Base-by-base conservation (phyloP, 2,329 filamentous ascomycete species). In the Bipolaris bicolor region DNA sequence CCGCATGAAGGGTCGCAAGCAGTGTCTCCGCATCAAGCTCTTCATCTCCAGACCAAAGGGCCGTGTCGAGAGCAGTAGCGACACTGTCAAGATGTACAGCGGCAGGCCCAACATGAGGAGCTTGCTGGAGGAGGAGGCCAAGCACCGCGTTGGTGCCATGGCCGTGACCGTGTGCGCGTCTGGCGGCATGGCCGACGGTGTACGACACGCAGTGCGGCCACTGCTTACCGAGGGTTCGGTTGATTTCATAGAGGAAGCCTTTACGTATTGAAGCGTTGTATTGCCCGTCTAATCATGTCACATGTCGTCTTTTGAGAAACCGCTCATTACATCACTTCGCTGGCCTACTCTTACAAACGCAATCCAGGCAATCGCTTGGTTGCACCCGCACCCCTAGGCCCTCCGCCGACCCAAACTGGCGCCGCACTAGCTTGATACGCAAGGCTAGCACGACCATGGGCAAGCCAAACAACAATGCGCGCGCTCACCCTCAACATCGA, bases 201-300 rank as follows among this genome's bases (percentile, higher is more conserved):
- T 88, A 1, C 68, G 86, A 26, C 78, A 77, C 16, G 85, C 85
- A 2, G 81, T 83, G 15, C 74, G 86, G 43, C 76, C 75, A 26
- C 78, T 81, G 59, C 79, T 85, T 26, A 77, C 79, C 22, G 82
- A 83, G 6, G 83, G 82, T 36, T 78, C 78, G 48, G 74, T 88
- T 7, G 86, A 88, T 74, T 88, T 88, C 73, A 80, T 85, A 18
- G 86, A 89, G 70, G 86, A 89, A 76, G 84, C 84, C 37, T 89
- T 88, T 74, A 88, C 85, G 1, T 88, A 86, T 78, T 88, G 57
- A 63, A 52, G 29, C 16, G 22, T 26, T 29, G 43, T 29, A 11
- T 18, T 49, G 31, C 9, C 22, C 18, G 18, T 33, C 49, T 22
- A 20, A 54, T 49, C 40, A 24, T 44, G 29, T 50, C 48, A 18